Evolutionary conservation across 345 rosid species (phyloP).

Genomic region (Camelina laxa): DNA sequence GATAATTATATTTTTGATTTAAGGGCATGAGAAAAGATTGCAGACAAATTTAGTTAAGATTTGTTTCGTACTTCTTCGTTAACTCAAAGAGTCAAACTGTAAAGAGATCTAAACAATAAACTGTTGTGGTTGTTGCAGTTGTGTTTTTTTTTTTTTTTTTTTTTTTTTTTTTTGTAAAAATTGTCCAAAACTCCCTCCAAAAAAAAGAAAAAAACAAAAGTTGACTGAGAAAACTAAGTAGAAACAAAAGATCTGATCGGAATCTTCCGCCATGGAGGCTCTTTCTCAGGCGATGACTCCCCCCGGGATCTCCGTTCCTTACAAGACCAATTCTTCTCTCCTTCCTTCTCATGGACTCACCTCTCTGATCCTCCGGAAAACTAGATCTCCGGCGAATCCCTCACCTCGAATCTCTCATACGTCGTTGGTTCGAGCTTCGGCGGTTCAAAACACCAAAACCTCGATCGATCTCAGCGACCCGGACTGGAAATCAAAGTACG

Average conservation of each 20-base stretch:
- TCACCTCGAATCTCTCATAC: constrained; percentile 2
- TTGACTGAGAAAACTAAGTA: constrained; percentile 25
- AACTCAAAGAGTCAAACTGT: neutral
- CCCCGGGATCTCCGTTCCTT: constrained; percentile 21
- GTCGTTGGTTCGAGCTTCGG: constrained; percentile 28
- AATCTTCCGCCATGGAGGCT: constrained; percentile 50
- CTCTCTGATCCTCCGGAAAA: constrained; percentile 35
- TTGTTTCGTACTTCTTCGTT: constrained; percentile 27
- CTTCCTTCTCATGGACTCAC: constrained; percentile 36
- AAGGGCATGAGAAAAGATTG: neutral
- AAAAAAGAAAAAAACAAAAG: neutral
- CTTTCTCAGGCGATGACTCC: constrained; percentile 35
- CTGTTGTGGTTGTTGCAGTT: neutral
- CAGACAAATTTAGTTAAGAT: constrained; percentile 3
- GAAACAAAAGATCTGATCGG: constrained; percentile 28
- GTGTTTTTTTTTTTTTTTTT: too few relatives aligned
- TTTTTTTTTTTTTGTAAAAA: neutral
- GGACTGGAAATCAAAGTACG: constrained; percentile 73
- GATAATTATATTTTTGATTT: too few relatives aligned
- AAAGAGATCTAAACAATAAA: neutral
- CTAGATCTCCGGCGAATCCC: constrained; percentile 39
- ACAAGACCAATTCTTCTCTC: constrained; percentile 2
- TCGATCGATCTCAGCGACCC: constrained; percentile 75
- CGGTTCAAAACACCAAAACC: constrained; percentile 12
- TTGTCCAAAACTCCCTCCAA: constrained; percentile 28